These are phyloP conservation scores for Pseudotsuga menziesii DNA, from an alignment of 75 land plant species.

Conservation along the genomic window DNA sequence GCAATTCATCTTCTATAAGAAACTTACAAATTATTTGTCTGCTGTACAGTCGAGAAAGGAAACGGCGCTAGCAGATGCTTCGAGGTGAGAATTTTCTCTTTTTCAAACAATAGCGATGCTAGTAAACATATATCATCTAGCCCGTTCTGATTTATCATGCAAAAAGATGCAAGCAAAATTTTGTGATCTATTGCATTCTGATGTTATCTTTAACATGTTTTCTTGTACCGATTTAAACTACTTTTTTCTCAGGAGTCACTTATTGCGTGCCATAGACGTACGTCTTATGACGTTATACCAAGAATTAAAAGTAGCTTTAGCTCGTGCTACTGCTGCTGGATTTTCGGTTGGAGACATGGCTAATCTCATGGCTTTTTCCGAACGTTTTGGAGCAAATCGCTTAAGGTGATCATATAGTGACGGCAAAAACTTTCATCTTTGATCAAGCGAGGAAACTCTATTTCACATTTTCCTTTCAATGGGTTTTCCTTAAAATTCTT, in stretches of 20 bases:
- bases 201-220: too few species aligned
- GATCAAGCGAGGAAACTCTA: background rate
- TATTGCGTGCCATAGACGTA: slow-evolving; percentile 70
- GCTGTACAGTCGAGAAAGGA: slow-evolving; percentile 5
- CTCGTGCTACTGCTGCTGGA: slow-evolving; percentile 38
- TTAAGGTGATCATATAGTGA: background rate
- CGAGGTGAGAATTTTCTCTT: background rate
- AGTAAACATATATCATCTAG: too few species aligned
- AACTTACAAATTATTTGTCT: background rate
- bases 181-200: too few species aligned
- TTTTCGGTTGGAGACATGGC: slow-evolving; percentile 31
- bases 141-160: too few species aligned
- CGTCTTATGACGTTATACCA: slow-evolving; percentile 43
- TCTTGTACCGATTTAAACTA: too few species aligned
- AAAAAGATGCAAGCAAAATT: too few species aligned
- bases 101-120: background rate
- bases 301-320: slow-evolving; percentile 40
- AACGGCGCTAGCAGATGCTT: background rate
- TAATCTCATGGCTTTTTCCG: slow-evolving; percentile 43
- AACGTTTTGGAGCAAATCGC: slow-evolving; percentile 37
- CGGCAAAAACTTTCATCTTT: background rate
- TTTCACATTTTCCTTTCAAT: background rate
- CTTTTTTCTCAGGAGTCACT: slow-evolving; percentile 42
- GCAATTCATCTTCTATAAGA: background rate
- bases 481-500: background rate